Base-by-base conservation (phyloP, 2,329 filamentous ascomycete species). In the Lasiodiplodia hormozganensis region DNA sequence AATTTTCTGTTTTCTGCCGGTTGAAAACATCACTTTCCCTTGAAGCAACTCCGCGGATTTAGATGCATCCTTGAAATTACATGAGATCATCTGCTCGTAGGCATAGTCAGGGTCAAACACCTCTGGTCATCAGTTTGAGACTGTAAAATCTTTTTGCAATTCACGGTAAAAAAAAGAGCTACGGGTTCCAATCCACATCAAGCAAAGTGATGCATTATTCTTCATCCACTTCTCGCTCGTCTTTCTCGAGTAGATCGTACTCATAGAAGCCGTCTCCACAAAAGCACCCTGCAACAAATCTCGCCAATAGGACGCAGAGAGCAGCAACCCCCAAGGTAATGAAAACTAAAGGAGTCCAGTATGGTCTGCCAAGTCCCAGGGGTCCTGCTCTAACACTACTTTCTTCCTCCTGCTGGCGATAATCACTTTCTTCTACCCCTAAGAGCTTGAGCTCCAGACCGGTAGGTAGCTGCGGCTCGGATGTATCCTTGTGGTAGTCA, bases 401-500 rank as follows among this genome's bases (percentile, higher is more conserved):
- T 11, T 43, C 56, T 18, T 18, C 14, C 36, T 8, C n/a, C 16
- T 25, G 16, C 2, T 28, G 36, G 21, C 31, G 31, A 34, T 34
- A 34, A 34, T 43, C 56, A 2, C 25, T n/a, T 6, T 60, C 7
- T 3, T 43, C 56, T n/a, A 28, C 10, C 25, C 56, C 56, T 2
- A 40, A 21, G 7, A 65, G 51, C 21, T 54, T 56, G 10, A 16
- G n/a, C 14, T 65, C 51, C 34, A 65, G 23, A 18, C 36, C 49
- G 3, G 31, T 10, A 2, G 62, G 62, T 18, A 65, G 28, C 25
- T 56, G 36, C 2, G 62, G 62, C 3, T 56, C 51, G 2, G 62
- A 65, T 4, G 36, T 56, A 7, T 65, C 51, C 4, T 10, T 28
- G n/a, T 43, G 62, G 36, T 54, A 65, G 14, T 56, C 49, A 23